Conservation (phyloP, 2,329 filamentous ascomycete species). For the Cytospora leucostoma region DNA sequence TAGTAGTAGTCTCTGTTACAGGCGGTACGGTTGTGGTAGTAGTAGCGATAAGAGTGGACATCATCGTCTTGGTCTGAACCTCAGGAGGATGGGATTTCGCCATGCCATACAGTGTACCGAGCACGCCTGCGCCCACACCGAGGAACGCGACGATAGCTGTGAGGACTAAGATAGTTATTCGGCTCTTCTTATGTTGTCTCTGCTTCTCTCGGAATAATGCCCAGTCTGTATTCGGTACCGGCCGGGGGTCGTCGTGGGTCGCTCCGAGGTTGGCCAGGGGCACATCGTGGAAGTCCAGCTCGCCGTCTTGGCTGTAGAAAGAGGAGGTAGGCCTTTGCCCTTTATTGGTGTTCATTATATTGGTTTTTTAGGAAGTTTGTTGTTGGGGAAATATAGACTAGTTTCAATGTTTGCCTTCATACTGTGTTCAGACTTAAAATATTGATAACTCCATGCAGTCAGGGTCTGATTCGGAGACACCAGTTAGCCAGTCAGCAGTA, state of each 20-base stretch:
- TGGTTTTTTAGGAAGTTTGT: not conserved
- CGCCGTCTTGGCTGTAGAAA: not conserved
- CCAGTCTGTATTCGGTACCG: not conserved
- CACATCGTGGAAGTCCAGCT: not conserved
- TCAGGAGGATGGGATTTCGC: not conserved
- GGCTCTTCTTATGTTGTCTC: not conserved
- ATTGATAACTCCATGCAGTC: too few relatives aligned
- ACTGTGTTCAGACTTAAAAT: too few relatives aligned
- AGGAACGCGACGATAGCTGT: not conserved
- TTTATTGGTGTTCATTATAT: not conserved
- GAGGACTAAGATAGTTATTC: not conserved
- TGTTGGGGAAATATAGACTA: not conserved
- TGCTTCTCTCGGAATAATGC: constrained; percentile 2
- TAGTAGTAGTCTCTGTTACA: not conserved
- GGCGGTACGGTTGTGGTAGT: constrained; percentile 6
- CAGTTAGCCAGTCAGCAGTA: too few relatives aligned
- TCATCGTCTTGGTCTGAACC: not conserved
- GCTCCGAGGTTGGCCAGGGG: constrained; percentile 1
- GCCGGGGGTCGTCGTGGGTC: not conserved
- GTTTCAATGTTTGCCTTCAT: too few relatives aligned
- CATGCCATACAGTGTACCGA: constrained; percentile 3
- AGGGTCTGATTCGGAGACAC: too few relatives aligned
- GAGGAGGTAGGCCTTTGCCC: not conserved
- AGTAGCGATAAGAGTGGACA: not conserved
- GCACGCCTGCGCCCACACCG: not conserved